Base-by-base conservation (phyloP, 805 yeast genomes). In the Cyberlindnera mississippiensis region DNA sequence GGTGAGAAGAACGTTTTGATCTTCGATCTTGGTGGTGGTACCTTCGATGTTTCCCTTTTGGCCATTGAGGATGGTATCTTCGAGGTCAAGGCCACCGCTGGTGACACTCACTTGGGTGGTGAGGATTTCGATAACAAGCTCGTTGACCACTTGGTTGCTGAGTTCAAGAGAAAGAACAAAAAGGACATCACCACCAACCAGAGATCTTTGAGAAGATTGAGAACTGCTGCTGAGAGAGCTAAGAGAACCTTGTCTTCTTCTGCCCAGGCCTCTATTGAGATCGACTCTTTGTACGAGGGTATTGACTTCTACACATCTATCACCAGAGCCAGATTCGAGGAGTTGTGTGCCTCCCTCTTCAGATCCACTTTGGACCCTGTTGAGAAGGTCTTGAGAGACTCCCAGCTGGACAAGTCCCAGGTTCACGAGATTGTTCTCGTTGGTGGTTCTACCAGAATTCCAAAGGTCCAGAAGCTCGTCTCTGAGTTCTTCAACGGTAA, bases 401-500 rank as follows among this genome's bases (percentile, higher is more conserved):
- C 96, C 56, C 84, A 85, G 75, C 71, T 87, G 59, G 95, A 85
- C 76, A 89, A 90, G 78, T 76, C 95, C 38, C 79, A 78, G 62
- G 89, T 90, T 57, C 75, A 89, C 68, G 96, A 90, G 75, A 85
- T 89, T 63, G 96, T 89, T 56, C 75, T 89, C 41, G 97, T 89
- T 59, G 97, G 97, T 78, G 96, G 96, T 71, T 89, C 97, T 51
- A 90, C 97, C 56, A 89, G 96, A 83, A 89, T 89, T 73, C 97
- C 97, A 74, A 89, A 86, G 75, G 82, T 90, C 56, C 96, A 89
- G 76, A 89, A 88, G 73, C 78, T 90, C 62, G 96, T 89, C 39
- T 84, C 96, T 55, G 97, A 90, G 71, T 89, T 82, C 82, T 89
- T 90, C 80, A 86, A 89, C 70, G 96, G 96, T 67, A 90, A 89